Conservation (phyloP, 2,329 filamentous ascomycete genomes). For the Harringtonia aguacate region DNA sequence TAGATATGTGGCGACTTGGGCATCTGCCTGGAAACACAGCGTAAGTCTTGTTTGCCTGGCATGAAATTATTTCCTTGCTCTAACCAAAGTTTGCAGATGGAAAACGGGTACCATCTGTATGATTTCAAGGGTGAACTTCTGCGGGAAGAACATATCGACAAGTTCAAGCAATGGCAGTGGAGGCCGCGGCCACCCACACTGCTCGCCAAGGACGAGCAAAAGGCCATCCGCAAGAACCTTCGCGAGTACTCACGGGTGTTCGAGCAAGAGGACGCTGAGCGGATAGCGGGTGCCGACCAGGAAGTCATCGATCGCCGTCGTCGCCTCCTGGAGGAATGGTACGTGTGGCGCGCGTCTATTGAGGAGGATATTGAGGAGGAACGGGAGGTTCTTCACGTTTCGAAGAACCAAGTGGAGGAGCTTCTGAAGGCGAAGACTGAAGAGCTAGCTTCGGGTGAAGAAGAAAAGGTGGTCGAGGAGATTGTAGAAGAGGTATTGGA, state of each 20-base stretch:
- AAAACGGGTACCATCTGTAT: slow-evolving; percentile 98
- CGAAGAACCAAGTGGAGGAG: slow-evolving; percentile 52
- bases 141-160: slow-evolving; percentile 84
- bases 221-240: slow-evolving; percentile 94
- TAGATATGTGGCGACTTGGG: slow-evolving; percentile 86
- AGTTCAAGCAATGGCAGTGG: slow-evolving; percentile 97
- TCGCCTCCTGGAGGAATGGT: slow-evolving; percentile 77
- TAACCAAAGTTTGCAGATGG: slow-evolving; percentile 54
- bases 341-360: slow-evolving; percentile 67
- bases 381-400: slow-evolving; percentile 54
- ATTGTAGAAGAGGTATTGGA: slow-evolving; percentile 74
- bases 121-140: slow-evolving; percentile 87
- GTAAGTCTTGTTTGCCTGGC: slow-evolving; percentile 45
- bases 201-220: slow-evolving; percentile 93
- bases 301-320: slow-evolving; percentile 86
- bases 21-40: slow-evolving; percentile 89
- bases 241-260: slow-evolving; percentile 93
- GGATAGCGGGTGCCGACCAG: slow-evolving; percentile 86
- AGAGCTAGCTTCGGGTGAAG: slow-evolving; percentile 48
- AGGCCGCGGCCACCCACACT: slow-evolving; percentile 85
- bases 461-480: slow-evolving; percentile 77
- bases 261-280: slow-evolving; percentile 89
- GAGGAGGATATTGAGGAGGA: slow-evolving; percentile 65
- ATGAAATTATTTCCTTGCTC: not conserved
- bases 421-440: slow-evolving; percentile 46